Evolutionary conservation across 2,329 filamentous ascomycete species (phyloP).

Genomic region (Blumeriella jaapii): DNA sequence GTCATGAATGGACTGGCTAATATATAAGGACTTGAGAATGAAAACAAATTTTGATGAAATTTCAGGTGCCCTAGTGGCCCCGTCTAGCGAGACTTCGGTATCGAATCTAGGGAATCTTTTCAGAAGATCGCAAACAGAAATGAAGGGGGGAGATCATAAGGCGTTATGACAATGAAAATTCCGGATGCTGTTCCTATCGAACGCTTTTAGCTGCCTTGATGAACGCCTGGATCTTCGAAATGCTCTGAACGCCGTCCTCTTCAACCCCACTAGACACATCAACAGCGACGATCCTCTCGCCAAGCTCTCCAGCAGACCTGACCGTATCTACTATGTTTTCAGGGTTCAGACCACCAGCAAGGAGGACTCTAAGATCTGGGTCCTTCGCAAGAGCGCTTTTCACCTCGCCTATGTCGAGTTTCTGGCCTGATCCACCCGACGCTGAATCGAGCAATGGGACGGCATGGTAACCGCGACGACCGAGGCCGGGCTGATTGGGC

Average conservation of each 20-base stretch:
- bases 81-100: too few species aligned
- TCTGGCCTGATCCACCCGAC: constrained; percentile 67
- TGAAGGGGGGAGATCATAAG: not conserved
- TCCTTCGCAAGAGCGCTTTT: constrained; percentile 55
- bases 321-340: constrained; percentile 65
- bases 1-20: too few species aligned
- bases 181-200: constrained; percentile 13
- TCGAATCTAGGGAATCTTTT: too few species aligned
- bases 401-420: constrained; percentile 61
- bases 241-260: constrained; percentile 65
- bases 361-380: constrained; percentile 57
- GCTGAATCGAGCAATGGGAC: constrained; percentile 81
- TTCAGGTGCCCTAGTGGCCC: too few species aligned
- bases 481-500: constrained; percentile 51
- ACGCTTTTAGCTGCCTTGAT: constrained; percentile 56
- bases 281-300: constrained; percentile 61
- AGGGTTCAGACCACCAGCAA: constrained; percentile 76
- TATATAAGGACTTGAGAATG: too few species aligned
- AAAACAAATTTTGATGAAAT: too few species aligned
- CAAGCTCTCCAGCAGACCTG: constrained; percentile 45
- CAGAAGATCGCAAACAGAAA: too few species aligned
- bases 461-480: constrained; percentile 67
- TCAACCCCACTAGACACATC: constrained; percentile 96
- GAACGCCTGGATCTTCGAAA: constrained; percentile 73
- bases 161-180: not conserved